These are phyloP conservation scores for Phyllosticta citriasiana DNA, from an alignment of 2,329 filamentous ascomycete genomes.

Conservation along the genomic window DNA sequence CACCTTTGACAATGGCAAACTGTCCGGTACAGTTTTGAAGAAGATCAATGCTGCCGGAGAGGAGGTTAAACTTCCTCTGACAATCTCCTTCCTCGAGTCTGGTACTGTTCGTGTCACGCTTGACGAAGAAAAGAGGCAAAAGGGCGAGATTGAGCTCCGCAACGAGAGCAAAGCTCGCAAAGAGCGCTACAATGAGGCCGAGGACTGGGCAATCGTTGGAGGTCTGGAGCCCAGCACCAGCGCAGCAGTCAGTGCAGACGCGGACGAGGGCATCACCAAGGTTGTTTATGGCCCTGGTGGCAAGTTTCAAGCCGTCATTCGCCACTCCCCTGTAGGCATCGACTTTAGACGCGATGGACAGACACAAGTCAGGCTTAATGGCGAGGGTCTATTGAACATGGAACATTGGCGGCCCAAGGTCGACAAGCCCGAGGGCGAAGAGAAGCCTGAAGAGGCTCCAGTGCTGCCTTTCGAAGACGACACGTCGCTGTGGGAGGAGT, in stretches of 20 bases:
- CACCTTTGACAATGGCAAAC: conserved; percentile 66
- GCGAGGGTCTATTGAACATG: conserved; percentile 79
- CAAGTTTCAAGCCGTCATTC: conserved; percentile 73
- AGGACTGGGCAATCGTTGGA: conserved; percentile 77
- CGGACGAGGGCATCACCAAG: conserved; percentile 53
- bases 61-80: conserved; percentile 69
- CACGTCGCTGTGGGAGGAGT: conserved; percentile 96
- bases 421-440: conserved; percentile 50
- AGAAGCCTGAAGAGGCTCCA: conserved; percentile 33
- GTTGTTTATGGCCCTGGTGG: conserved; percentile 69
- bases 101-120: conserved; percentile 79
- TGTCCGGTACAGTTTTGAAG: conserved; percentile 77
- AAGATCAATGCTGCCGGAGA: conserved; percentile 55
- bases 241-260: conserved; percentile 57
- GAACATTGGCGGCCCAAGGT: conserved; percentile 92
- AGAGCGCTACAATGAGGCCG: conserved; percentile 88
- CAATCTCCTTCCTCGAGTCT: conserved; percentile 79
- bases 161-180: conserved; percentile 78
- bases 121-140: conserved; percentile 83
- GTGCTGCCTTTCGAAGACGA: conserved; percentile 54
- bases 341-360: conserved; percentile 78
- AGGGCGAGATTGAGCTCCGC: conserved; percentile 78
- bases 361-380: conserved; percentile 80
- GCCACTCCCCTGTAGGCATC: conserved; percentile 70
- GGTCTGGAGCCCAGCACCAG: conserved; percentile 63